Evolutionary conservation across 1,284 basidiomycete species (phyloP).

Genomic region (Tilletia setariae): DNA sequence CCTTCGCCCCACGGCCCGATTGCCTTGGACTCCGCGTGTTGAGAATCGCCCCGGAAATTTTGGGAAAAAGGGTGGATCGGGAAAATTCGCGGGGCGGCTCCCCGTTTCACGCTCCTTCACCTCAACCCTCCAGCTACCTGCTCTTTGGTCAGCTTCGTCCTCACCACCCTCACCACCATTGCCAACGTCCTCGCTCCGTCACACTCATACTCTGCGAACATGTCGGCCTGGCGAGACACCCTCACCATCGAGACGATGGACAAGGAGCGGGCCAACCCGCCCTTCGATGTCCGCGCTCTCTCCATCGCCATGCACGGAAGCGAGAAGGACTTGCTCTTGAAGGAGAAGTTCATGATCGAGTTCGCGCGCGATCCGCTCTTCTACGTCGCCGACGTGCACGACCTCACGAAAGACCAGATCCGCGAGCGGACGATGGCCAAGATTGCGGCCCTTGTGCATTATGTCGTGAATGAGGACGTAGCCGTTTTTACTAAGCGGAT

Average conservation of each 20-base stretch:
- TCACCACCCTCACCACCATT: too few species aligned
- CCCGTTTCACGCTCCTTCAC: too few species aligned
- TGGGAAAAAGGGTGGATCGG: too few species aligned
- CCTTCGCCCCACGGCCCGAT: too few species aligned
- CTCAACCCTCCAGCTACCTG: too few species aligned
- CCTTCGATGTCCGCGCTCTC: slow-evolving; percentile 59
- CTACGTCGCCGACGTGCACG: slow-evolving; percentile 61
- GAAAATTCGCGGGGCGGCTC: too few species aligned
- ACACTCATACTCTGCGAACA: slow-evolving; percentile 22
- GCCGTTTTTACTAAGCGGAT: slow-evolving; percentile 59
- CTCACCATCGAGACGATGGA: slow-evolving; percentile 54
- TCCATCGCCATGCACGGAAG: slow-evolving; percentile 56
- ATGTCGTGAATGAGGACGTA: slow-evolving; percentile 44
- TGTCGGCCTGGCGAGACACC: slow-evolving; percentile 36
- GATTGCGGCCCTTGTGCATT: slow-evolving; percentile 43
- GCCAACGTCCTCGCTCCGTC: too few species aligned
- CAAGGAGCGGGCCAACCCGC: slow-evolving; percentile 58
- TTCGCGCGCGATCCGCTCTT: slow-evolving; percentile 60
- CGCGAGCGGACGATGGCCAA: slow-evolving; percentile 52
- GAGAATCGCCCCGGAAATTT: too few species aligned
- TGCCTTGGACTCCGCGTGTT: too few species aligned
- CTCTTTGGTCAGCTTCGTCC: too few species aligned
- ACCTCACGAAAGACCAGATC: slow-evolving; percentile 61
- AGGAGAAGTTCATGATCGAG: slow-evolving; percentile 58
- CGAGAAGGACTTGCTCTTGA: slow-evolving; percentile 48